These are phyloP conservation scores for Didymella segeticola DNA, from an alignment of 2,329 filamentous ascomycete genomes.

Conservation along the genomic window DNA sequence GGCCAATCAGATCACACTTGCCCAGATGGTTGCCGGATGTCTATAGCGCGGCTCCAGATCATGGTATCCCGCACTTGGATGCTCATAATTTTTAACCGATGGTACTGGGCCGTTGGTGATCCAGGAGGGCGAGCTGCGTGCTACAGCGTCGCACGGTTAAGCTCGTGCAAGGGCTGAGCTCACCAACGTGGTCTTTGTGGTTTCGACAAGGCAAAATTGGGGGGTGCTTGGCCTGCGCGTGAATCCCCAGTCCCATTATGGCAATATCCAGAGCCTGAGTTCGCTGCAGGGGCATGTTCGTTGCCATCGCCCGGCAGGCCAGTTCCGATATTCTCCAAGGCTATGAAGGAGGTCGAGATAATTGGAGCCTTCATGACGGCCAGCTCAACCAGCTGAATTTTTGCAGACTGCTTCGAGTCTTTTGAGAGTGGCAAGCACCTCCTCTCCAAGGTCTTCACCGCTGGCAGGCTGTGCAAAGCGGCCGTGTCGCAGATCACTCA, in stretches of 20 bases:
- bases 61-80: background rate
- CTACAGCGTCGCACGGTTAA: background rate
- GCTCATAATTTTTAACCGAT: background rate
- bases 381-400: conserved; percentile 28
- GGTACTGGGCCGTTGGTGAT: background rate
- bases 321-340: background rate
- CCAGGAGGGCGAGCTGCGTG: background rate
- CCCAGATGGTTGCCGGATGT: conserved; percentile 4
- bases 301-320: background rate
- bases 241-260: too few species aligned
- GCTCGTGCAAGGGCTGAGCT: background rate
- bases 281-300: background rate
- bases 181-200: background rate
- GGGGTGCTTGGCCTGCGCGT: background rate
- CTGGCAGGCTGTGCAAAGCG: conserved; percentile 61
- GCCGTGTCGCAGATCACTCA: conserved; percentile 86
- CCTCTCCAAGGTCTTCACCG: conserved; percentile 67
- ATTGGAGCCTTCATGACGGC: too few species aligned
- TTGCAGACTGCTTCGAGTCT: conserved; percentile 68
- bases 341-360: background rate
- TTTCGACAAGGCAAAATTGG: background rate
- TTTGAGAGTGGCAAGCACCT: conserved; percentile 71
- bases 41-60: conserved; percentile 3
- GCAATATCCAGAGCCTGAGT: background rate
- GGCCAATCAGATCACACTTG: conserved; percentile 34